Base-by-base conservation (phyloP, 2,329 filamentous ascomycete genomes). In the Penicillium paneum region DNA sequence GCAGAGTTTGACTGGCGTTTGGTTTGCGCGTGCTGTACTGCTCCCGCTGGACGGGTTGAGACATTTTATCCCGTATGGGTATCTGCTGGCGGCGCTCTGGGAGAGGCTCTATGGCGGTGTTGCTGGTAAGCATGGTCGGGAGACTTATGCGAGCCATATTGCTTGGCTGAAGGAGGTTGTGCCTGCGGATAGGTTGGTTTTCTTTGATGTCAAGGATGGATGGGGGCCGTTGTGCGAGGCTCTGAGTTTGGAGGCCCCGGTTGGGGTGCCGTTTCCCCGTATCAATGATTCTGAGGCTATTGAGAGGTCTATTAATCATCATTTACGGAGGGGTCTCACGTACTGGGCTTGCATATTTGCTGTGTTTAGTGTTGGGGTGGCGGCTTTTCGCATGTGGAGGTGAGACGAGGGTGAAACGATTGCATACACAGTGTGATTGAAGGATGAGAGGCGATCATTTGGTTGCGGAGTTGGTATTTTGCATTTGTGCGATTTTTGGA, bases 161-260 rank as follows among this genome's bases (percentile, higher is more conserved):
- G 54, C 43, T 11, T 67, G 66, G 66, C 38, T 68, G 44, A 61
- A 62, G 34, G 52, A 63, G 24, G 53, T 64, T 19, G 65, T 68
- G 1, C 65, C 70, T 2, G 65, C 66, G 42, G 65, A 71, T 42
- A 66, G 63, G 11, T 47, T 74, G 60, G 63, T 74, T 36, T 71
- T 75, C 59, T 73, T 69, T 49, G 65, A 71, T 53, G 66, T 73
- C 0, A 63, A 70, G 46, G 74, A 80, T 45, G 77, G 76, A 0
- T 81, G 78, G 78, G 71, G 61, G 32, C 74, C 77, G 5, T 63
- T 81, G 31, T 81, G 78, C 55, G 59, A 67, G 54, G 77, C 78
- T 39, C 54, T 79, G 32, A 73, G 67, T 0, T 73, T 71, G 35
- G 67, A 72, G 11, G 63, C 73, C 0, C 77, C 76, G 7, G 36